Percentiles rank a stretch among this genome's conserved stretches.
These are phyloP conservation scores for Lupinus albus DNA, from an alignment of 306 rosid genomes.

Conservation along the genomic window DNA sequence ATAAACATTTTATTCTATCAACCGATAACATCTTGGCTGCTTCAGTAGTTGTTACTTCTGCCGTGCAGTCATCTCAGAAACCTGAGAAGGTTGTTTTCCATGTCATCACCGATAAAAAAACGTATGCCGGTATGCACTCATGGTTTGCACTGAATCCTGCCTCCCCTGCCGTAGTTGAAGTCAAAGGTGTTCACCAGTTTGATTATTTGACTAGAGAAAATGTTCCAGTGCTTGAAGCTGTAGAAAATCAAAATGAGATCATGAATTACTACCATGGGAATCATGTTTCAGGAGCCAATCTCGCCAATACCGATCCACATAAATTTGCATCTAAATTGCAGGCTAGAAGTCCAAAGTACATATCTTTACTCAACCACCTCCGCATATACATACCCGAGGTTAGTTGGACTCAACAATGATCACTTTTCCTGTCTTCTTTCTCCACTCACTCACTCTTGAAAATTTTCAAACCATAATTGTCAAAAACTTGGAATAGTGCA, in stretches of 20 bases:
- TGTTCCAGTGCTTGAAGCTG: slow-evolving; percentile 97
- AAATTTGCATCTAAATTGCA: slow-evolving; percentile 84
- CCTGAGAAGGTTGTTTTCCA: slow-evolving; percentile 95
- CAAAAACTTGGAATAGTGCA: neutral
- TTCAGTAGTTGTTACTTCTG: slow-evolving; percentile 92
- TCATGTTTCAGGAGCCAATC: slow-evolving; percentile 70
- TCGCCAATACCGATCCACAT: slow-evolving; percentile 67
- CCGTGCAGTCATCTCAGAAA: slow-evolving; percentile 74
- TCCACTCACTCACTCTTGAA: slow-evolving; percentile 14
- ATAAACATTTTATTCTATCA: slow-evolving; percentile 86
- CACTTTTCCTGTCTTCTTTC: slow-evolving; percentile 5
- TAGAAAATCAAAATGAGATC: slow-evolving; percentile 87
- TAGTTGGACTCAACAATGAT: slow-evolving; percentile 39
- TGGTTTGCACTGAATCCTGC: slow-evolving; percentile 97
- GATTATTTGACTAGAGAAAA: slow-evolving; percentile 99
- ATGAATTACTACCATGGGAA: slow-evolving; percentile 94
- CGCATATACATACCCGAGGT: slow-evolving; percentile 99
- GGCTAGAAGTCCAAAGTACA: slow-evolving; percentile 97
- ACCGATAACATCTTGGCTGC: slow-evolving; percentile 98
- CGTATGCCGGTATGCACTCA: slow-evolving; percentile 98
- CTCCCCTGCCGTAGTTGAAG: slow-evolving; percentile 92
- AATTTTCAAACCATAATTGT: neutral
- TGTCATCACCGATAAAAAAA: slow-evolving; percentile 95
- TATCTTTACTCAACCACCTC: slow-evolving; percentile 93
- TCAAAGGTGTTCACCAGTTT: slow-evolving; percentile 94